Evolutionary conservation across 176 grass and related monocot genomes (phyloP), one percentile per base, ranked within the genome.

Genomic region (Carex pumila): DNA sequence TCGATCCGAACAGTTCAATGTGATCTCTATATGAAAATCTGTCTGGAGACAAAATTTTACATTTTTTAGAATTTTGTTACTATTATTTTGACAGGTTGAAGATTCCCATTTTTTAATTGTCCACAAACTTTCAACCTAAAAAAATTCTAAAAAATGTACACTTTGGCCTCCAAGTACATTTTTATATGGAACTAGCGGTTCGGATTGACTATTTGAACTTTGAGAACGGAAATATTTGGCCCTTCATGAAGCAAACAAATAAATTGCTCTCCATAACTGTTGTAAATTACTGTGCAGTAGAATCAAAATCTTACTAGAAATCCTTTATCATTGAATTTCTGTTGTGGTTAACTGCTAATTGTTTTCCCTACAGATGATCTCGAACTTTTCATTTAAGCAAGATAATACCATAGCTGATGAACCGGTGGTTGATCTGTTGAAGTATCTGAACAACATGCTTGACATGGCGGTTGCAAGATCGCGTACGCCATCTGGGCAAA

Each of bases 371-470:
- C 91, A 98, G 95, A 93, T 95, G 83, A 90, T 98, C 52, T 98
- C 92, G 29, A 93, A 65, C 49, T 89, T 98, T 50, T 93, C 95
- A 45, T 98, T 98, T 84, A 94, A 92, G 85, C 95, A 98, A 95
- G 95, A 98, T 75, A 98, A 95, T 70, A 92, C 86, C 84, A 90
- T 95, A 77, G 91, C 84, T 45, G 95, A 95, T 89, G 80, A 95
- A 86, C 95, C 92, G n/a, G 86, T 98, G 74, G 88, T 91, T 84
- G 95, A 98, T 90, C 86, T 98, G 39, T 80, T 98, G 70, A 93
- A 61, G 70, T 83, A 95, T 89, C 65, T 98, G 64, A 95, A 95
- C 85, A 34, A 59, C 74, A 95, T 95, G 89, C 91, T 98, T n/a
- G 89, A 95, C 52, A 85, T 84, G 56, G 91, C 92, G 0, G 91